Base-by-base conservation (phyloP, 2,329 filamentous ascomycete species). In the Colletotrichum shisoi region DNA sequence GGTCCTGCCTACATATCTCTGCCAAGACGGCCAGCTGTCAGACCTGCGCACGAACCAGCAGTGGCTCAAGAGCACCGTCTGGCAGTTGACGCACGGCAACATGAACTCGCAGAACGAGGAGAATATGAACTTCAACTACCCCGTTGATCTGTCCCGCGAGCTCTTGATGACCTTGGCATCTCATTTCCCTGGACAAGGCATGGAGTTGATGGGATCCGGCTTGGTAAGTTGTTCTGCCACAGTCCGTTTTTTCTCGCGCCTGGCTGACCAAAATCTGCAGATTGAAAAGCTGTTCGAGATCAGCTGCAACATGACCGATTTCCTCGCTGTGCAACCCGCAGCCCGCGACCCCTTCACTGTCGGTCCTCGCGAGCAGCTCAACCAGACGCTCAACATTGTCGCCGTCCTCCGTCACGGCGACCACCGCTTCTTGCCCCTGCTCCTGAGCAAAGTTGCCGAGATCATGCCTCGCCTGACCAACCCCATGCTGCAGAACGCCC, bases 221-320 rank as follows among this genome's bases (percentile, higher is more conserved):
- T 76, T 96, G 77, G 90, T 92, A 79, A 76, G 87, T 81, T 27
- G 7, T 13, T 5, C 17, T 34, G 31, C 17, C 65, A 19, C 3
- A n/a, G 37, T 65, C 70, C 37, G 2, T 19, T 13, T 13, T 34
- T 34, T 7, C 7, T 9, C 3, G 5, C 34, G 34, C 13, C 44
- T 11, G 3, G 40, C 59, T 65, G 27, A 63, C 39, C 6, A 31
- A 9, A 11, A 5, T 11, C 1, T 13, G 0, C 71, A 89, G 86
- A 87, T 95, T 68, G 91, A 94, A 74, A 94, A 94, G 75, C 79
- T 96, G 13, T 86, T 95, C 72, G 90, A 94, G 71, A 86, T 94
- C 42, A 88, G 91, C 13, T 90, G 86, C 75, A 88, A 89, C 17
- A 82, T 95, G 69, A 89, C 85, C 8, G 91, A 94, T 70, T 88